Base-by-base conservation (phyloP, 2,329 filamentous ascomycete species). In the Rhinocladiella mackenziei region DNA sequence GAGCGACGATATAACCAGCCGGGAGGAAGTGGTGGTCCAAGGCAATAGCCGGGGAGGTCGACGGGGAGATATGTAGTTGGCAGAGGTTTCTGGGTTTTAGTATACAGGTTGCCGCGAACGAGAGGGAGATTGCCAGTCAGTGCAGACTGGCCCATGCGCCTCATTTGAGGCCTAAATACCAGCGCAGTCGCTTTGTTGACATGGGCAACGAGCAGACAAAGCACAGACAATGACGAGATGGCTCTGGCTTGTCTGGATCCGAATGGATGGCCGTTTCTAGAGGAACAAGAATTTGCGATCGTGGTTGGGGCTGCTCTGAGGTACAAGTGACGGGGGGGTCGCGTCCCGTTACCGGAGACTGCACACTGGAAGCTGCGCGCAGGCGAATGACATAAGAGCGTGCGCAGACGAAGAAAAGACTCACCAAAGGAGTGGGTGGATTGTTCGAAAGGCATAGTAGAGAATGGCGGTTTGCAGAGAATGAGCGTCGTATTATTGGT, bases 71-170 rank as follows among this genome's bases (percentile, higher is more conserved):
- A 25, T n/a, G 15, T 28, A 19, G 22, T 36, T 42, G 43, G 14
- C 19, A 37, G 34, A 18, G 32, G 22, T 14, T 4, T 7, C 8
- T 37, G 13, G 29, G 22, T n/a, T 26, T 19, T 14, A 26, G 34
- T 17, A 37, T 37, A 37, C 17, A 20, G 20, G 20, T 7, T 7
- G 23, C 7, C 7, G 18, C 26, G 30, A 14, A 28, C 14, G 22
- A 31, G 14, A 40, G 40, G 47, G 49, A 53, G 43, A 48, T 53
- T 50, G 45, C 30, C 31, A 45, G 44, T 48, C 39, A 32, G 31
- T 48, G 48, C 35, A 15, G 11, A 22, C 14, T 42, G 50, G 46
- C 30, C 50, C 43, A 45, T 47, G 50, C 50, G 34, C 46, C 22
- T 44, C 36, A 35, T 13, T 43, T 15, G 14, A 39, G 46, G 37